Conservation (phyloP, 768 basidiomycete genomes). For the Russula foetens region DNA sequence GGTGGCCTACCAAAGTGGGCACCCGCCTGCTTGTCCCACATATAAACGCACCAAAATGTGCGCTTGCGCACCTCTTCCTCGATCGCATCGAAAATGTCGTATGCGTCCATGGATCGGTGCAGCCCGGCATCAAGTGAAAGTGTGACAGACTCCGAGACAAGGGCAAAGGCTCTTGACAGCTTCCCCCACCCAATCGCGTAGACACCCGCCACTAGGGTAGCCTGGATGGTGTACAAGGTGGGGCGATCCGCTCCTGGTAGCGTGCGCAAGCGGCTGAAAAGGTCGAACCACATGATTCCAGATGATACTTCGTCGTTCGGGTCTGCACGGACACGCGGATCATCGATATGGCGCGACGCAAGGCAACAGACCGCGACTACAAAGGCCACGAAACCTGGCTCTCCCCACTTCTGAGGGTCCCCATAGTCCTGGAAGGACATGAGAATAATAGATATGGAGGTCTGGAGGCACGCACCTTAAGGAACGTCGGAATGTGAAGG, state of each 20-base stretch:
- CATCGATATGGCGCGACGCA: conserved; percentile 88
- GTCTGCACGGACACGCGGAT: conserved; percentile 78
- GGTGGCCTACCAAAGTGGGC: conserved; percentile 88
- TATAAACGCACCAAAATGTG: conserved; percentile 94
- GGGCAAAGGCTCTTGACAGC: conserved; percentile 76
- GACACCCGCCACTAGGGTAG: conserved; percentile 84
- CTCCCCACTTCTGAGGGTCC: conserved; percentile 90
- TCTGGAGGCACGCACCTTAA: conserved; percentile 44
- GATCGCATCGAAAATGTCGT: conserved; percentile 81
- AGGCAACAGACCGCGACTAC: conserved; percentile 91
- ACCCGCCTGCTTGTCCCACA: conserved; percentile 91
- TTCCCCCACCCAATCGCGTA: conserved; percentile 89
- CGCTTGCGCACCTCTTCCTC: conserved; percentile 90
- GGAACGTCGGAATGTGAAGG: conserved; percentile 84
- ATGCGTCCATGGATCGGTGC: conserved; percentile 79
- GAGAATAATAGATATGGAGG: conserved; percentile 9
- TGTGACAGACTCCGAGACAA: conserved; percentile 82
- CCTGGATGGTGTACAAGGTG: conserved; percentile 87
- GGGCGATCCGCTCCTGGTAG: conserved; percentile 83
- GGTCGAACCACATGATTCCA: conserved; percentile 87
- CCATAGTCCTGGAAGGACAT: conserved; percentile 65
- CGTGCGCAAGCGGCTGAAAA: conserved; percentile 80
- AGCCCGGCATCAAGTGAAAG: conserved; percentile 84
- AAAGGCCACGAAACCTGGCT: conserved; percentile 90
- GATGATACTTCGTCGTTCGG: conserved; percentile 80